Evolutionary conservation across 306 rosid species (phyloP), one percentile per base, ranked within the genome.

Genomic region (Parietaria judaica): DNA sequence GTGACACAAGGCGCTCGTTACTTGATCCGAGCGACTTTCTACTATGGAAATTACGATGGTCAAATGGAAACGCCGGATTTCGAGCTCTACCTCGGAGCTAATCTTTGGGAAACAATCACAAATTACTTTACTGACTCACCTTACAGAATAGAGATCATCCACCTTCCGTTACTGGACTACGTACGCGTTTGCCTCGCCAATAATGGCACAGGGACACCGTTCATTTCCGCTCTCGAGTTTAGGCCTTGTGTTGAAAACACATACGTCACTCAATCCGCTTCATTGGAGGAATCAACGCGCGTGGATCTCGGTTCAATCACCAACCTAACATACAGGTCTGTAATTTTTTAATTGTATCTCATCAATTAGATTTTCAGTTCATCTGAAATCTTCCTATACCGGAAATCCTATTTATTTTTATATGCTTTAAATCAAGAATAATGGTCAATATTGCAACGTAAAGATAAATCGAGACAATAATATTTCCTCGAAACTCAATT

Each of bases 141-240:
- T 13, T 1, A 1, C 44, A 4, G 8, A 39, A 38, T 35, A 43
- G 84, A 75, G 47, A 48, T 73, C 7, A 71, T 78, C 12, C 60
- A 78, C 73, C 56, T 61, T 41, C 65, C 79, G 3, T 36, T 54
- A 13, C 48, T 47, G n/a, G 60, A 70, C 37, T 8, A 76, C 41
- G 37, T 66, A 7, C 72, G 60, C 17, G 47, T 82, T 7, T 85
- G 86, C 63, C 70, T 82, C 23, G 72, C 56, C 3, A 79, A 75
- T 6, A 71, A 15, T 3, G 79, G 74, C 9, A 12, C 51, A 1
- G 78, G 83, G 31, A 55, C 45, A 1, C 84, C 94, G 7, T 79
- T 47, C 31, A 75, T 85, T 57, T 70, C 86, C 8, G 15, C 74
- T 4, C 47, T 82, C 34, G 94, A 77, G 36, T 8, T 84, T 36